phyloP scores from a whole-genome alignment of 2,329 filamentous ascomycete genomes.

The Clathrospora elynae region DNA sequence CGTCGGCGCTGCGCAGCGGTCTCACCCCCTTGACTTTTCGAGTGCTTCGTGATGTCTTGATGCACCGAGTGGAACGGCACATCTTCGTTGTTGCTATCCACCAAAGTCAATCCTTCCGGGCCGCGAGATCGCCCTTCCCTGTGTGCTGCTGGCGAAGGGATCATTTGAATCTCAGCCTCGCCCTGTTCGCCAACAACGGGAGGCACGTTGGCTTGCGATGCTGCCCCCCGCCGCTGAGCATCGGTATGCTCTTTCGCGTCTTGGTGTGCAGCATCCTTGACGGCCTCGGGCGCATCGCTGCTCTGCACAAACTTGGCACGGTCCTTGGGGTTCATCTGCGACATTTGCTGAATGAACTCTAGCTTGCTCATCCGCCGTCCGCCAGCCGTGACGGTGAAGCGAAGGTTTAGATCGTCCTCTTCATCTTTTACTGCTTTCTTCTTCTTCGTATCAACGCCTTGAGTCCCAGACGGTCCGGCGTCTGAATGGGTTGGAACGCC shows the following conservation, averaged over 20 bases:
- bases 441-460: constrained; percentile 28
- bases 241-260: constrained; percentile 49
- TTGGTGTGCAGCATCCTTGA: constrained; percentile 54
- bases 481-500: constrained; percentile 43
- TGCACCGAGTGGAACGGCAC: constrained; percentile 56
- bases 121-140: constrained; percentile 36
- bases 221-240: constrained; percentile 32
- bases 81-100: constrained; percentile 53
- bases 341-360: constrained; percentile 77
- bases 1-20: constrained; percentile 53
- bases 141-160: constrained; percentile 34
- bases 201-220: constrained; percentile 36
- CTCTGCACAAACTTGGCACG: constrained; percentile 57
- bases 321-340: constrained; percentile 70
- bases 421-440: constrained; percentile 51
- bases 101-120: constrained; percentile 50
- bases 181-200: constrained; percentile 42
- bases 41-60: constrained; percentile 40
- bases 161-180: constrained; percentile 41
- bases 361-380: constrained; percentile 78
- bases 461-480: constrained; percentile 28
- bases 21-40: constrained; percentile 30
- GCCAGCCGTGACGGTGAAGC: constrained; percentile 76
- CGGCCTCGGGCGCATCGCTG: constrained; percentile 53
- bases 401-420: constrained; percentile 71